Evolutionary conservation across 2,329 filamentous ascomycete genomes (phyloP), one percentile per base, ranked within the genome.

Genomic region (Stagonosporopsis tanaceti): DNA sequence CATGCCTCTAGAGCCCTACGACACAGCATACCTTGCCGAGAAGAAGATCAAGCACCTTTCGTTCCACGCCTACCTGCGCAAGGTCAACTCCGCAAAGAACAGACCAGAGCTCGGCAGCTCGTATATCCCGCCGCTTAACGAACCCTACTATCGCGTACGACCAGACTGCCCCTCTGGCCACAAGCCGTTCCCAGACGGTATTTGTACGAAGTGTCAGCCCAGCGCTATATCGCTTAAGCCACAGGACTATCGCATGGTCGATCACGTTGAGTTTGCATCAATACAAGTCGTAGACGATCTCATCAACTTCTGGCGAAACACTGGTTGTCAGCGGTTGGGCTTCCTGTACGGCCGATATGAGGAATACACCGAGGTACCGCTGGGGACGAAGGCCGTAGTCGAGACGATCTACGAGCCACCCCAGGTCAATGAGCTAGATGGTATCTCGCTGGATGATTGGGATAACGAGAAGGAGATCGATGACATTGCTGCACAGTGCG

Each of bases 41-140:
- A 96, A 94, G 83, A 97, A 97, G 84, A 97, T 99, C 84, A 99
- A 99, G 77, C 96, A 99, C 77, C 84, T 95, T 27, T 98, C 95
- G 0, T 97, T 98, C 79, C 95, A 99, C 77, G 91, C 93, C 4
- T 89, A 98, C 75, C 84, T 99, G 42, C 88, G 93, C 64, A 99
- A 99, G 77, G 89, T 97, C 77, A 99, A 99, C 79, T 89, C 93
- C 14, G 90, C 92, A 14, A 98, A 96, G 63, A 99, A 99, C 80
- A 97, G 96, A 76, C 91, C 94, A 30, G 94, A 99, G 78, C 85
- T 92, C 1, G 93, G 92, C 56, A 93, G 88, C 76, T 98, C 95
- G 6, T 99, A 95, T 75, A 98, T 99, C 80, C 95, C 95, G 12
- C 95, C 95, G 1, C 85, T 99, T 12, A 92, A 87, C 53, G 96